Conservation (phyloP, 352 stramenopile species). For the Phytophthora chlamydospora region DNA sequence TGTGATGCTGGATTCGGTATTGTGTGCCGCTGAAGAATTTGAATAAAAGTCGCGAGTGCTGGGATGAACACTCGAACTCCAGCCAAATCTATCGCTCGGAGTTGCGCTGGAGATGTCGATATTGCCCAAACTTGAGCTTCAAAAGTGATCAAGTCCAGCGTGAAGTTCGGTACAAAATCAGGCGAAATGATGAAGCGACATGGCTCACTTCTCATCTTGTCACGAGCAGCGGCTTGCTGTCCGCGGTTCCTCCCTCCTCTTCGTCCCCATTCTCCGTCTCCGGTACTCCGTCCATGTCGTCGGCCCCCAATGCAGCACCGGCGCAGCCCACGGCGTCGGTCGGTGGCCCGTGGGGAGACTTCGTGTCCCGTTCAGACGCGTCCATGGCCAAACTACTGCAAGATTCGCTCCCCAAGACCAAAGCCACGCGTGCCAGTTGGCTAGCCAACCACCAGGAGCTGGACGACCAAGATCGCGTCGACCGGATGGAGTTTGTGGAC, state of each 20-base stretch:
- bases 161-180: too few relatives aligned
- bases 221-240: constrained; percentile 4
- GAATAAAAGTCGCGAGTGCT: too few relatives aligned
- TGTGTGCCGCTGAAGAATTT: too few relatives aligned
- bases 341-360: constrained; percentile 39
- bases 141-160: too few relatives aligned
- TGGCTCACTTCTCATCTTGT: background rate
- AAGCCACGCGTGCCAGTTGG: constrained; percentile 36
- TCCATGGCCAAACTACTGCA: constrained; percentile 46
- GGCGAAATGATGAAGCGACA: background rate
- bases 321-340: constrained; percentile 10
- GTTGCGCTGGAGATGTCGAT: too few relatives aligned
- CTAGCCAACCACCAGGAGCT: constrained; percentile 37
- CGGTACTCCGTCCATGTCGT: constrained; percentile 10
- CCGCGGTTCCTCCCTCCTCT: constrained; percentile 2
- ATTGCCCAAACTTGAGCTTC: too few relatives aligned
- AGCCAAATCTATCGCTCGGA: too few relatives aligned
- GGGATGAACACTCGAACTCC: too few relatives aligned
- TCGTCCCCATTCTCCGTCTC: constrained; percentile 9
- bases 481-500: constrained; percentile 33
- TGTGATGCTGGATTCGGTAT: too few relatives aligned
- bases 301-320: background rate
- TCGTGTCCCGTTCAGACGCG: constrained; percentile 41
- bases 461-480: constrained; percentile 24
- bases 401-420: constrained; percentile 42